These are phyloP conservation scores for Leccinum fibrillosum DNA, from an alignment of 768 basidiomycete species.

Conservation along the genomic window DNA sequence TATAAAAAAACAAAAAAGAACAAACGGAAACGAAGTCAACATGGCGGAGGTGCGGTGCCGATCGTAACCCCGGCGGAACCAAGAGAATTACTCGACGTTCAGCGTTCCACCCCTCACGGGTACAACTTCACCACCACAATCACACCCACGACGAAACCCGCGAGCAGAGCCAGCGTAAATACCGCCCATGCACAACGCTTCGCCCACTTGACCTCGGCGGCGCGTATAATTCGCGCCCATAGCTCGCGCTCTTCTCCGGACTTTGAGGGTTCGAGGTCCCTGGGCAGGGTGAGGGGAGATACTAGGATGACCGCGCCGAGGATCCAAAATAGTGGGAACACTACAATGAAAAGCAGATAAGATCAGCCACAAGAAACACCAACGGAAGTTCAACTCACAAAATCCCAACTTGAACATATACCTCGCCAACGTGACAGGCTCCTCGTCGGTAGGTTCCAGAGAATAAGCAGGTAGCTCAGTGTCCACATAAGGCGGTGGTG, in stretches of 20 bases:
- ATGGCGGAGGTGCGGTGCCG: background rate
- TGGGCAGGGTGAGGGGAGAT: slow-evolving; percentile 39
- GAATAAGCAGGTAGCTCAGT: slow-evolving; percentile 35
- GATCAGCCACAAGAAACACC: background rate
- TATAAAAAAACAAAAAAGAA: background rate
- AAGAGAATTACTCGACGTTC: too few relatives aligned
- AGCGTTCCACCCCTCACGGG: background rate
- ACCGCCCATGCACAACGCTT: slow-evolving; percentile 27
- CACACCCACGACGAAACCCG: background rate
- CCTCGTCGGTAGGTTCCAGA: slow-evolving; percentile 18
- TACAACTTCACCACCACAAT: background rate
- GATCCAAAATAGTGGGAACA: slow-evolving; percentile 51
- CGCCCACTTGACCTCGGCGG: slow-evolving; percentile 42
- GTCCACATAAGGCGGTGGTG: slow-evolving; percentile 32
- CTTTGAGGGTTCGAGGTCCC: slow-evolving; percentile 29
- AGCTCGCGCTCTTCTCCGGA: slow-evolving; percentile 33
- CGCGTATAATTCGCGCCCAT: slow-evolving; percentile 32
- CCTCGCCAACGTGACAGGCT: slow-evolving; percentile 44
- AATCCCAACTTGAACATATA: slow-evolving; percentile 51
- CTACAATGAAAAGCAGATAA: slow-evolving; percentile 19
- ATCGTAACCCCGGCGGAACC: background rate
- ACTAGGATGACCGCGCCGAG: slow-evolving; percentile 40
- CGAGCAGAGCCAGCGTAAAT: background rate
- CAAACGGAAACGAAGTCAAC: background rate
- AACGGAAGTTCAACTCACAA: slow-evolving; percentile 32